Conservation (phyloP, 768 basidiomycete genomes). For the Leccinum uliginosum region DNA sequence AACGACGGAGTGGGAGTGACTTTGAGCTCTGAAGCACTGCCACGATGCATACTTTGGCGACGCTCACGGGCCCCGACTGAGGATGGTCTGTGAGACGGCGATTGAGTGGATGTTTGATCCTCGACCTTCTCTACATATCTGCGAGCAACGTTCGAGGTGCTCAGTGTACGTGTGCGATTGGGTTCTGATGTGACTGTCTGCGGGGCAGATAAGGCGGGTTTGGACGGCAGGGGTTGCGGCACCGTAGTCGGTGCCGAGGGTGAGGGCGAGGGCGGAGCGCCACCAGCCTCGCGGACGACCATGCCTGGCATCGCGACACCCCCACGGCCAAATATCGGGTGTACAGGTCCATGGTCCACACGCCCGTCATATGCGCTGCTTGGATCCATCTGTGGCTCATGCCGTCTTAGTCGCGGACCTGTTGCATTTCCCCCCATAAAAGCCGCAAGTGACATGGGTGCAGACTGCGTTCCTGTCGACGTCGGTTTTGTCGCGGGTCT, state of each 20-base stretch:
- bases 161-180: slow-evolving; percentile 29
- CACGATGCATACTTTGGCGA: slow-evolving; percentile 46
- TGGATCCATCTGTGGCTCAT: slow-evolving; percentile 66
- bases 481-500: slow-evolving; percentile 13
- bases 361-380: slow-evolving; percentile 67
- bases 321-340: slow-evolving; percentile 73
- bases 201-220: neutral
- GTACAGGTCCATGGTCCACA: slow-evolving; percentile 46
- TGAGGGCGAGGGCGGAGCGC: slow-evolving; percentile 3
- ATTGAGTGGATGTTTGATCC: slow-evolving; percentile 31
- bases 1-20: slow-evolving; percentile 10
- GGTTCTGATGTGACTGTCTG: slow-evolving; percentile 14
- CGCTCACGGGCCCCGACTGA: slow-evolving; percentile 40
- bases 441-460: slow-evolving; percentile 68
- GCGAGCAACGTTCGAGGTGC: slow-evolving; percentile 33
- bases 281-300: slow-evolving; percentile 25
- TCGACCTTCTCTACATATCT: slow-evolving; percentile 37
- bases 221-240: slow-evolving; percentile 2
- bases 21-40: slow-evolving; percentile 15
- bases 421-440: slow-evolving; percentile 79
- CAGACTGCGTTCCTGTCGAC: slow-evolving; percentile 26
- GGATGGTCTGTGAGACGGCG: slow-evolving; percentile 25
- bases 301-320: slow-evolving; percentile 78
- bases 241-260: slow-evolving; percentile 5
- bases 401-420: slow-evolving; percentile 69